Evolutionary conservation across 768 basidiomycete genomes (phyloP).

Genomic region (Dictyophora rubrovolvata): DNA sequence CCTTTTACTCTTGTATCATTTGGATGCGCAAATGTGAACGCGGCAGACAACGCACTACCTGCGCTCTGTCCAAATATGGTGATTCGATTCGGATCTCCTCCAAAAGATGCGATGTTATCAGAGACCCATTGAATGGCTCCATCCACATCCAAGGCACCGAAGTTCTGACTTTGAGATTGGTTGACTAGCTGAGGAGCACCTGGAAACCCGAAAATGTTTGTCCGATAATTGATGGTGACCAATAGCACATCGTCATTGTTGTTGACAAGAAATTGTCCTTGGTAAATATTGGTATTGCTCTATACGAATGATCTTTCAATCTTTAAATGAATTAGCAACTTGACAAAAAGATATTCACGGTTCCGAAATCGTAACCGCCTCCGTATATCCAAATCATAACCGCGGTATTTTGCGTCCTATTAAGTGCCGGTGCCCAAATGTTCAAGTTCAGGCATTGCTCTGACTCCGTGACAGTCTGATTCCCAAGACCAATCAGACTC

Average conservation of each 20-base stretch:
- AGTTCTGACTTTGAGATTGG: constrained; percentile 28
- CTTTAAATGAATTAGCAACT: too few relatives aligned
- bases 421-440: too few relatives aligned
- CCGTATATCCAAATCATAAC: too few relatives aligned
- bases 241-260: neutral
- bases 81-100: constrained; percentile 35
- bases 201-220: constrained; percentile 46
- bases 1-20: constrained; percentile 5
- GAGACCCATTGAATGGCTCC: constrained; percentile 30
- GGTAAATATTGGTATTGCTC: too few relatives aligned
- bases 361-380: too few relatives aligned
- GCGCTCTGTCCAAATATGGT: constrained; percentile 1
- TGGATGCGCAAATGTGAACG: constrained; percentile 1
- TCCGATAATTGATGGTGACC: constrained; percentile 33
- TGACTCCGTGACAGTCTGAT: neutral
- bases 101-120: constrained; percentile 25
- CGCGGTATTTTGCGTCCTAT: too few relatives aligned
- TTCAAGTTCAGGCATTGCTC: too few relatives aligned
- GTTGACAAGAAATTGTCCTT: too few relatives aligned
- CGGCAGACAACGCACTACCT: neutral
- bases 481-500: too few relatives aligned
- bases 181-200: constrained; percentile 20
- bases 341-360: too few relatives aligned
- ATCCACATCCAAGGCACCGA: constrained; percentile 50
- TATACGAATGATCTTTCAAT: too few relatives aligned